Base-by-base conservation (phyloP, 768 basidiomycete species). In the Termitomyces sp. region DNA sequence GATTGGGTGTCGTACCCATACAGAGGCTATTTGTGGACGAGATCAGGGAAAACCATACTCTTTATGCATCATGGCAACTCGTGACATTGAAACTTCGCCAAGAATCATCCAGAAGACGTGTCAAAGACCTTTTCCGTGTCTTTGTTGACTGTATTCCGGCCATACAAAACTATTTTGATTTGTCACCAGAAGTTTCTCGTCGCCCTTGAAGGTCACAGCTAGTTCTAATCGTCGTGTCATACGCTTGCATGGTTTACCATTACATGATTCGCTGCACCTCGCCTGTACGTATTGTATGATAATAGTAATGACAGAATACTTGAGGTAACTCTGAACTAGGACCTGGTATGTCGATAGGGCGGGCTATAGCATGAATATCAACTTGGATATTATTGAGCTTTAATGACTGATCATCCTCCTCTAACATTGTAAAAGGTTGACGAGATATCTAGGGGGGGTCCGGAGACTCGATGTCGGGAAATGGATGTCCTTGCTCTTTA, bases 71-170 rank as follows among this genome's bases (percentile, higher is more conserved):
- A 8, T 62, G 63, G 63, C 26, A 30, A 2, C 50, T 64, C 15
- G 38, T 24, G 14, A 60, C 54, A 15, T 21, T 62, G 2, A 45
- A 47, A 14, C 41, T 64, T 0, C 15, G 19, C 9, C 51, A 58
- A 40, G 58, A 57, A 11, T 24, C 50, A 5, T 12, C 17, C 22
- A 21, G 42, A 32, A 19, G 45, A 15, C 22, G 44, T 55, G 47
- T 46, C 14, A 7, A 35, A 14, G 53, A 58, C 5, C 49, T 64
- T 34, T 10, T 38, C 4, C 5, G 35, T 12, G 15, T 58, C 28
- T 49, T 64, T 52, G 35, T 37, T 14, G 54, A 59, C 5, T 62
- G 51, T 41, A 58, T 60, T 24, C 61, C 63, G 3, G 57, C 54
- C 6, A 22, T 62, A 22, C 54, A 57, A 19, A 38, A 54, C 10